These are phyloP conservation scores for barley (Hordeum vulgare) DNA, from an alignment of 176 grass and related monocot species.

Conservation along the genomic window DNA sequence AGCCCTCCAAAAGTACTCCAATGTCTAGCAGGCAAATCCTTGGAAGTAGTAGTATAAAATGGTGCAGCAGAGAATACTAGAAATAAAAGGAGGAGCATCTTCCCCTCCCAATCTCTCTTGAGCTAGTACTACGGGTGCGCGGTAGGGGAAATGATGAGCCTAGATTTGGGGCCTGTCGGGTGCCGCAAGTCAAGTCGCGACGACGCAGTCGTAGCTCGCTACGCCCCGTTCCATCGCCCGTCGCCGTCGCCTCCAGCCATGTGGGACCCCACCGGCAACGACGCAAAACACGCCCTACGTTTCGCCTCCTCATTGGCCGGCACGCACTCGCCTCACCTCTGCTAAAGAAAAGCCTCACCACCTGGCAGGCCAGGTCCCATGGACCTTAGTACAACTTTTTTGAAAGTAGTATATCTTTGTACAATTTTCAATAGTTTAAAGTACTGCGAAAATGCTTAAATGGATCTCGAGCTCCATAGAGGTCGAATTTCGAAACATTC, in stretches of 20 bases:
- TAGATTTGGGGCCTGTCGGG: conserved; percentile 20
- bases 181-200: conserved; percentile 26
- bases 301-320: conserved; percentile 20
- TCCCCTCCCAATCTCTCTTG: background rate
- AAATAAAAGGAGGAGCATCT: background rate
- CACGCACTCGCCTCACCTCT: too few relatives aligned
- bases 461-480: too few relatives aligned
- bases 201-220: background rate
- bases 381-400: too few relatives aligned
- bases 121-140: background rate
- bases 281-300: conserved; percentile 5
- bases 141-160: conserved; percentile 35
- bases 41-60: background rate
- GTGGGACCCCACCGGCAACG: background rate
- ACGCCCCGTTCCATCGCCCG: conserved; percentile 8
- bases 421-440: too few relatives aligned
- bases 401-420: too few relatives aligned
- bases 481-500: too few relatives aligned
- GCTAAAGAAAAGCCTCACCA: too few relatives aligned
- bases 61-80: background rate
- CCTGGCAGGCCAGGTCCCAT: too few relatives aligned
- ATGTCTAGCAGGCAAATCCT: background rate
- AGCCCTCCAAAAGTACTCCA: background rate
- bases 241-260: conserved; percentile 18
- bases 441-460: too few relatives aligned